Base-by-base conservation (phyloP, 352 stramenopile genomes). In the Phytophthora syringae region DNA sequence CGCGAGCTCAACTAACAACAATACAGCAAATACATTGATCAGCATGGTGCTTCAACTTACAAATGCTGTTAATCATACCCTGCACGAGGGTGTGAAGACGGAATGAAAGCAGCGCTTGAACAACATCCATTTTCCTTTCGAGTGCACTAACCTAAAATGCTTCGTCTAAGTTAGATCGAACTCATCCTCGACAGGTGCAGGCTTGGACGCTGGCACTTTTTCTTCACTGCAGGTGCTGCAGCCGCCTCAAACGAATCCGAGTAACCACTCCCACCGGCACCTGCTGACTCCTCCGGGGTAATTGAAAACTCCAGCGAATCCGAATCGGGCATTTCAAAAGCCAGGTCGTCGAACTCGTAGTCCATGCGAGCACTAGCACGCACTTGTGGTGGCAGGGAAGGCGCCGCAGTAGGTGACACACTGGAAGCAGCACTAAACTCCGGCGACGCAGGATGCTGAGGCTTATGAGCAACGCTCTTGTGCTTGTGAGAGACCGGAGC, bases 141-240 rank as follows among this genome's bases (percentile, higher is more conserved):
- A 55, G 7, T 11, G 16, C 27, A 52, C 27, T 13, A 64, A 43
- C 28, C 52, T 58, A 49, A 24, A 20, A 44, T 24, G 47, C 24
- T n/a, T 20, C 53, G 30, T 24, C 61, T 84, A 93, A 32, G 85
- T 94, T 27, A 94, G 76, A 54, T 94, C 85, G 39, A 92, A 86
- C 56, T 91, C 85, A 34, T 92, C 85, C 24, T 91, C 76, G 37
- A 77, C 56, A 22, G 55, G 55, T n/a, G 67, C 57, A 39, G 28
- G 52, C 40, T 76, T 66, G 18, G 64, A 45, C 5, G 43, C 39
- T 58, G 59, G 44, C n/a, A 50, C 50, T 32, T 32, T 9, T 32
- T 32, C 51, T 74, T 74, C 18, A 52, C 16, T 3, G 68, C 60
- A 54, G 66, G 57, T 16, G 60, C n/a, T n/a, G n/a, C n/a, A n/a